A percentile compares a stretch with the other conserved stretches of the same genome.
These are phyloP conservation scores for Pouteria glomerata DNA, from an alignment of 148 eudicot species.

Conservation along the genomic window DNA sequence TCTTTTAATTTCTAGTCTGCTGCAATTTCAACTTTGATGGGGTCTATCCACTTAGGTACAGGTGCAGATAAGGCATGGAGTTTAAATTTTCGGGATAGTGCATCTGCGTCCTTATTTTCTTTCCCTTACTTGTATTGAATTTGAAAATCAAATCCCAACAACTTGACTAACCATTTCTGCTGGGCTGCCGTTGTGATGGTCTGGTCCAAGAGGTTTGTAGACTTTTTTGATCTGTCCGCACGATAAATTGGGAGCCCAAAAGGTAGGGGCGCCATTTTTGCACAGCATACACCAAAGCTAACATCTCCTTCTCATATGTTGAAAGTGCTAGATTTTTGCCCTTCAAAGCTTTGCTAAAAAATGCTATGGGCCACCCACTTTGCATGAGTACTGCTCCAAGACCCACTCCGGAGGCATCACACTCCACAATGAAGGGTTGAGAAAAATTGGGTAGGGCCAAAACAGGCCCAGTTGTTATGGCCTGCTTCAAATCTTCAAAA, in stretches of 20 bases:
- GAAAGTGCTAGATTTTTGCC: neutral
- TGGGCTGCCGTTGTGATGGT: neutral
- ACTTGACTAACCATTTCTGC: neutral
- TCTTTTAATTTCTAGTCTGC: neutral
- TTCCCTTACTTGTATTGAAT: too few species aligned
- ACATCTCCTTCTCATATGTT: neutral
- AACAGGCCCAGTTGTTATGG: neutral
- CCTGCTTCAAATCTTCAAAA: neutral
- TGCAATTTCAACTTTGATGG: neutral
- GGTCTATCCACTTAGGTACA: neutral
- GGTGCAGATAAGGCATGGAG: neutral
- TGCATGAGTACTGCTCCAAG: neutral
- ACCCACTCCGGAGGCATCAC: neutral
- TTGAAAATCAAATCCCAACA: too few species aligned
- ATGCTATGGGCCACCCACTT: neutral
- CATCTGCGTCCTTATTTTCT: neutral
- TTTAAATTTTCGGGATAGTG: neutral
- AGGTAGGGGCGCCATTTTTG: neutral
- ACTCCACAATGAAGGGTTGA: neutral
- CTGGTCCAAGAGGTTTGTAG: too few species aligned
- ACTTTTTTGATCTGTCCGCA: neutral
- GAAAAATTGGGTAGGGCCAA: neutral
- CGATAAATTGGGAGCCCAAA: neutral
- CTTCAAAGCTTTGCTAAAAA: neutral
- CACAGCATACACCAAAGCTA: neutral